These are phyloP conservation scores for Phylloporus sp. DNA, from an alignment of 768 basidiomycete species.

Conservation along the genomic window DNA sequence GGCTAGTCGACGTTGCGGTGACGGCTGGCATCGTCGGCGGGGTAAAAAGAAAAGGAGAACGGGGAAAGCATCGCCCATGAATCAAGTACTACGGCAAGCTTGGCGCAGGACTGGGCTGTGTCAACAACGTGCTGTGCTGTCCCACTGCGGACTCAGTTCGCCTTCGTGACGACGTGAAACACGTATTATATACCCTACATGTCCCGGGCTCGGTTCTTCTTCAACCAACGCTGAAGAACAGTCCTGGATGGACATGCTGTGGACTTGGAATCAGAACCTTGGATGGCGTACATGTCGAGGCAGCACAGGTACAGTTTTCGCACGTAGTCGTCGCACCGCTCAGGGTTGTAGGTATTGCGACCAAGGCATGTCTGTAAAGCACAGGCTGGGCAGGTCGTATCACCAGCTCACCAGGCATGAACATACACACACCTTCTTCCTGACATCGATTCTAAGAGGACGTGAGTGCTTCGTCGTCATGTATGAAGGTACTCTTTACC, in stretches of 20 bases:
- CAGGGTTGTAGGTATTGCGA: conserved; percentile 60
- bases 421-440: conserved; percentile 19
- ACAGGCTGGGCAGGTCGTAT: conserved; percentile 45
- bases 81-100: neutral
- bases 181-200: neutral
- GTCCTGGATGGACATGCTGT: conserved; percentile 58
- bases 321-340: conserved; percentile 53
- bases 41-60: neutral
- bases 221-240: conserved; percentile 58
- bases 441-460: conserved; percentile 10
- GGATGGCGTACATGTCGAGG: conserved; percentile 46
- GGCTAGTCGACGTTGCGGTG: conserved; percentile 1
- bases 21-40: conserved; percentile 12
- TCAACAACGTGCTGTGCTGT: conserved; percentile 1
- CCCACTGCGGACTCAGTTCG: conserved; percentile 7
- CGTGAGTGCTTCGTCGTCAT: neutral
- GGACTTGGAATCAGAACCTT: conserved; percentile 40
- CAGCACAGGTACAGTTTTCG: conserved; percentile 62
- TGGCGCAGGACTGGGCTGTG: conserved; percentile 6
- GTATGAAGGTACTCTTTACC: neutral
- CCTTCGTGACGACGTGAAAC: neutral
- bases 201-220: conserved; percentile 30
- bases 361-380: conserved; percentile 58
- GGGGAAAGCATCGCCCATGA: neutral
- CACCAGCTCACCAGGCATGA: neutral